Evolutionary conservation across 2,329 filamentous ascomycete genomes (phyloP).

Genomic region (Aspergillus pseudotamarii): DNA sequence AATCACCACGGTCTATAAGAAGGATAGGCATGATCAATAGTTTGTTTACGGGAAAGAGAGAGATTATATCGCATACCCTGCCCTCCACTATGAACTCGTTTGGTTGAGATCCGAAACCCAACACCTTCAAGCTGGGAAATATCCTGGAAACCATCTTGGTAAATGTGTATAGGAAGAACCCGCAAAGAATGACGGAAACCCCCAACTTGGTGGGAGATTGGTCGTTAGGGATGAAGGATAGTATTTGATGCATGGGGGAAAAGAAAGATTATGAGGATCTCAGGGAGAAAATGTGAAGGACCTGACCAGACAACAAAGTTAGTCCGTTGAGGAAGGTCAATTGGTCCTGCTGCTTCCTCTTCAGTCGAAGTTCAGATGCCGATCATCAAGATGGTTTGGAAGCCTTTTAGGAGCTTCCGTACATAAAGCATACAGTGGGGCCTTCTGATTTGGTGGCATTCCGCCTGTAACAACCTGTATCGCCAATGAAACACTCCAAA

Average conservation of each 20-base stretch:
- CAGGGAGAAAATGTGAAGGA: slow-evolving; percentile 10
- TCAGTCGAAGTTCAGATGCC: neutral
- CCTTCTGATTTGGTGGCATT: neutral
- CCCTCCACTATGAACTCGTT: slow-evolving; percentile 85
- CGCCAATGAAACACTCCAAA: slow-evolving; percentile 23
- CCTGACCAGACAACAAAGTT: neutral
- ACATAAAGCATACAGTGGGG: neutral
- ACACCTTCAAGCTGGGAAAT: slow-evolving; percentile 29
- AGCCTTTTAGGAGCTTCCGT: neutral
- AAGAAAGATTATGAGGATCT: slow-evolving; percentile 10
- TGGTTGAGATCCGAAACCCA: slow-evolving; percentile 57
- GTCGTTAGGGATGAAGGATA: slow-evolving; percentile 25
- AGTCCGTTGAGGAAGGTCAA: neutral
- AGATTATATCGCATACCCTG: slow-evolving; percentile 60
- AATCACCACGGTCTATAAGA: slow-evolving; percentile 74
- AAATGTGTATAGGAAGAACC: slow-evolving; percentile 35
- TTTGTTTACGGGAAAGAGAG: neutral
- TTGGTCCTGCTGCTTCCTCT: slow-evolving; percentile 13
- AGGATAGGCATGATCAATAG: neutral
- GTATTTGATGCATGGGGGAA: slow-evolving; percentile 26
- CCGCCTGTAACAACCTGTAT: slow-evolving; percentile 6
- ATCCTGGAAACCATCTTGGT: slow-evolving; percentile 21
- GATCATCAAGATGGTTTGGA: neutral
- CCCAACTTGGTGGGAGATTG: slow-evolving; percentile 29
- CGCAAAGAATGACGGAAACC: slow-evolving; percentile 36